Conservation (phyloP, 1,284 basidiomycete genomes). For the Tetrapyrgos nigripes region DNA sequence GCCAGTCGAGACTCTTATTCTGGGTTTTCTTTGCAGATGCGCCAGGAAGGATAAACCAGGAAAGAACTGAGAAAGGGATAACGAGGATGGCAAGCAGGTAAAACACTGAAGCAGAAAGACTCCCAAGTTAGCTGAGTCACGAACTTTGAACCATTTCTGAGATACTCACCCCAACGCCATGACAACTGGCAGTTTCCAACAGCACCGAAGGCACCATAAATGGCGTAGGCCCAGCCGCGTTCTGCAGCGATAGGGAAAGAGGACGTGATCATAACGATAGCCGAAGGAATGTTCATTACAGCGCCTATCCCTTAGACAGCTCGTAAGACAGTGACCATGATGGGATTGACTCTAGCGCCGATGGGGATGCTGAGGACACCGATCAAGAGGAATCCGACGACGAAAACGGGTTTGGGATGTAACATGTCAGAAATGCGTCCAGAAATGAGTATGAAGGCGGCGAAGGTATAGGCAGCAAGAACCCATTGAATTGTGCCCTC, state of each 20-base stretch:
- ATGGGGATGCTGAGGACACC: conserved; percentile 20
- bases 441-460: conserved; percentile 19
- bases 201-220: conserved; percentile 17
- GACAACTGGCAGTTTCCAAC: conserved; percentile 20
- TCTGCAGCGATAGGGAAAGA: conserved; percentile 14
- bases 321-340: conserved; percentile 21
- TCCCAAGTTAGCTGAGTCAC: no score
- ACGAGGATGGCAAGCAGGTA: conserved; percentile 1
- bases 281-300: no score
- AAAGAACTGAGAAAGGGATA: conserved; percentile 16
- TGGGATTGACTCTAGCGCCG: conserved; percentile 19
- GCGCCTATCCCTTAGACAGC: conserved; percentile 22
- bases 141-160: no score
- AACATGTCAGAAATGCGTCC: no score
- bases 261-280: conserved; percentile 19
- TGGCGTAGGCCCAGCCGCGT: conserved; percentile 18
- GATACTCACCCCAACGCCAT: conserved; percentile 22
- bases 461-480: conserved; percentile 22
- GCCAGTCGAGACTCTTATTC: no score
- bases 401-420: conserved; percentile 22
- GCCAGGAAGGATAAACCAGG: no score
- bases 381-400: conserved; percentile 17
- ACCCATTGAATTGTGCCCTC: conserved; percentile 17
- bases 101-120: background rate
- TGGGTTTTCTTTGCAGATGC: no score